These are phyloP conservation scores for Ehretia macrophylla DNA, from an alignment of 257 asterid species.

Conservation along the genomic window DNA sequence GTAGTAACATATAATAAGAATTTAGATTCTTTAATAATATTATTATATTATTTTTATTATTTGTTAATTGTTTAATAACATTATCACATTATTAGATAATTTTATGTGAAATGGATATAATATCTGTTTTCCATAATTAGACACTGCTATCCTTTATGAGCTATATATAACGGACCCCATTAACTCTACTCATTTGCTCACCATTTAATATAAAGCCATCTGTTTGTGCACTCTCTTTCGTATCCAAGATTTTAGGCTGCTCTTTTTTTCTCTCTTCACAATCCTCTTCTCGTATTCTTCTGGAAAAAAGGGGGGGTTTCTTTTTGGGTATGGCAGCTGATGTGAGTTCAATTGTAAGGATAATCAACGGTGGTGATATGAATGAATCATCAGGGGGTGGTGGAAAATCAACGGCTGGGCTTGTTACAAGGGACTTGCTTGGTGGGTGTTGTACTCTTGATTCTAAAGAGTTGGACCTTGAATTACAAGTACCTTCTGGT, in stretches of 20 bases:
- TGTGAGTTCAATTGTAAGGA: slow-evolving; percentile 63
- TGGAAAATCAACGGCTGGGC: slow-evolving; percentile 41
- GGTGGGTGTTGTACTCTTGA: slow-evolving; percentile 60
- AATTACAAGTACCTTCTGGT: slow-evolving; percentile 85
- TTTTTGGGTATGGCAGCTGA: slow-evolving; percentile 71
- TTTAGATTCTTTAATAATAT: too few relatives aligned
- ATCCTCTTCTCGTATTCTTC: background rate
- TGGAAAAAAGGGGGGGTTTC: slow-evolving; percentile 1
- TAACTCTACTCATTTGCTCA: background rate
- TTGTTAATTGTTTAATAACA: too few relatives aligned
- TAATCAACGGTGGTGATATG: slow-evolving; percentile 52
- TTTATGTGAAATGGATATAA: background rate
- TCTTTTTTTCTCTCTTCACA: slow-evolving; percentile 6
- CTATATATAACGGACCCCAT: slow-evolving; percentile 10
- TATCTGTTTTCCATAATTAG: background rate
- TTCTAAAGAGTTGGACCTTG: slow-evolving; percentile 85
- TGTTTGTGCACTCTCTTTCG: background rate
- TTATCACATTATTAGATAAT: too few relatives aligned
- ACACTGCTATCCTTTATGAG: background rate
- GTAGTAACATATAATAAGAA: too few relatives aligned
- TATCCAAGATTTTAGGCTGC: background rate
- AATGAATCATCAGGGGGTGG: slow-evolving; percentile 21
- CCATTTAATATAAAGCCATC: slow-evolving; percentile 10
- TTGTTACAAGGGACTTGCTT: slow-evolving; percentile 78
- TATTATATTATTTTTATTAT: too few relatives aligned